Conservation (phyloP, 495 filamentous ascomycete species). For the Penicillium crystallinum region DNA sequence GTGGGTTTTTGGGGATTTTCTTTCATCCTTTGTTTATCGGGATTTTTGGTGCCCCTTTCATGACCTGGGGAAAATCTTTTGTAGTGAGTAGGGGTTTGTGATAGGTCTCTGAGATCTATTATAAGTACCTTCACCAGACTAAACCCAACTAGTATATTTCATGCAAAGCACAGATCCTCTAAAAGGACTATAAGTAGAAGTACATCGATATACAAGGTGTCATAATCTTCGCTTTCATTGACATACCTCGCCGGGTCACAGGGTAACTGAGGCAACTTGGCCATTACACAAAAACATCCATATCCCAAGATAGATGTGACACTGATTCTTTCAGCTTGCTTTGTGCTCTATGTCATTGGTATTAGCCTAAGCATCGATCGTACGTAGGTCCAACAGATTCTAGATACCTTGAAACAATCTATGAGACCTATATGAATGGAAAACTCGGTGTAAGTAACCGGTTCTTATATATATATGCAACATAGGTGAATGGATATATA, state of each 20-base stretch:
- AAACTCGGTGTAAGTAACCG: too few species aligned
- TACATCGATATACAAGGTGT: not conserved
- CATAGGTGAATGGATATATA: too few species aligned
- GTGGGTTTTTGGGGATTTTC: not conserved
- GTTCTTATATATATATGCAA: too few species aligned
- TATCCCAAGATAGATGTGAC: not conserved
- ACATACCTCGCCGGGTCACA: too few species aligned
- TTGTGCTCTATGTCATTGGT: not conserved
- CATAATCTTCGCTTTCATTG: not conserved
- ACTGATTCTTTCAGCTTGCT: not conserved
- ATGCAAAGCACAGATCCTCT: not conserved
- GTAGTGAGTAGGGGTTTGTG: not conserved
- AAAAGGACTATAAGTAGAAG: not conserved
- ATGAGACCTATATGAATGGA: too few species aligned
- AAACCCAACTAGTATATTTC: not conserved
- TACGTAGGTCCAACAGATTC: not conserved
- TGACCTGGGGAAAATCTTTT: not conserved
- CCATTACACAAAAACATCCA: not conserved
- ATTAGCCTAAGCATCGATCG: not conserved
- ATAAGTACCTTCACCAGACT: not conserved
- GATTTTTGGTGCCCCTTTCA: not conserved
- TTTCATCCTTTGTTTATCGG: not conserved
- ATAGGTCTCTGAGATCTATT: not conserved
- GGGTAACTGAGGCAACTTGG: not conserved
- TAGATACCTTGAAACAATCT: too few species aligned